Base-by-base conservation (phyloP, 2,329 filamentous ascomycete genomes). In the Lasiodiplodia theobromae region DNA sequence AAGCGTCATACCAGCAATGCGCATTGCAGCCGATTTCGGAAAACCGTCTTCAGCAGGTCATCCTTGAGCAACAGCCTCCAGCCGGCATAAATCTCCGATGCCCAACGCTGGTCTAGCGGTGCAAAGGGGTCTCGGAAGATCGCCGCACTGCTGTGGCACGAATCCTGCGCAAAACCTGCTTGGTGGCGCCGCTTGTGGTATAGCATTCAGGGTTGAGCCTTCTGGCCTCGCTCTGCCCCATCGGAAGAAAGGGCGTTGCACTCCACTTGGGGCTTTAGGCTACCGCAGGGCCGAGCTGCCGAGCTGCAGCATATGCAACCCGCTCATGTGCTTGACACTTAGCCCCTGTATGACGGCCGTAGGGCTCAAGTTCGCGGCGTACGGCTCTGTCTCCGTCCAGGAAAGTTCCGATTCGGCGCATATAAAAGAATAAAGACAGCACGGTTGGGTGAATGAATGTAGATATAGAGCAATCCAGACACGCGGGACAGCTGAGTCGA, bases 221-320 rank as follows among this genome's bases (percentile, higher is more conserved):
- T 67, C 65, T 67, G 47, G 65, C 65, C 65, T 52, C 38, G 25
- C 18, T 23, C 14, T 52, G 21, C 65, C 38, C 31, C 28, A 11
- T 64, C 28, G 65, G 54, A 67, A 60, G 65, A 23, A 57, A 67
- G 65, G 65, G 65, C 65, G 65, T 67, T 57, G 44, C 65, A 49
- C 54, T 58, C 65, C 65, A 60, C 44, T 40, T 67, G 28, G 31
- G 38, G 37, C 23, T 38, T 60, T 67, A 52, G 44, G 65, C 31
- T 60, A 67, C 54, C 54, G 65, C 37, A 60, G 4, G 31, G 54
- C 56, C 28, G 28, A 47, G 6, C n/a, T 25, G 44, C 28, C 54
- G 25, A 25, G 18, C 21, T 60, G 40, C 28, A 54, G n/a, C 25
- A 40, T 25, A 60, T 60, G 65, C 54, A 49, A 18, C 31, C 40